Conservation (phyloP, 805 yeast species). For the Sugiyamaella americana region DNA sequence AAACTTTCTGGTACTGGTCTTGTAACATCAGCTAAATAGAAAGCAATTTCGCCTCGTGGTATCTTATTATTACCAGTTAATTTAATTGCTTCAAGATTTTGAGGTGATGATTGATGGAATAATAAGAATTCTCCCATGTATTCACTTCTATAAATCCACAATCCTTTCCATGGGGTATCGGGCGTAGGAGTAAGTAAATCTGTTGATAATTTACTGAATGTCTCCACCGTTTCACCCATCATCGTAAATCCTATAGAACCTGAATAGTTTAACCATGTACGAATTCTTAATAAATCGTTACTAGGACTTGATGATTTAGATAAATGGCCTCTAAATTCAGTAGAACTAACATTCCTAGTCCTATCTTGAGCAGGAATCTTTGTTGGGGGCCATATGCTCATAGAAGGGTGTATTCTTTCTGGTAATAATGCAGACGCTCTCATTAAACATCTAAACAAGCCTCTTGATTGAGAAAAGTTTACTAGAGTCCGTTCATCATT, state of each 20-base stretch:
- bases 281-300: constrained; percentile 19
- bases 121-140: constrained; percentile 20
- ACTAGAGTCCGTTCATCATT: constrained; percentile 7
- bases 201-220: constrained; percentile 19
- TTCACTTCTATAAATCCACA: constrained; percentile 25
- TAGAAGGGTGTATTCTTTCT: constrained; percentile 21
- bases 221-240: constrained; percentile 23
- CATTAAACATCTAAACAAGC: constrained; percentile 13
- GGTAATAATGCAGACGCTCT: constrained; percentile 19
- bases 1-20: not conserved
- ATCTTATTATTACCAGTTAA: constrained; percentile 25
- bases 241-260: not conserved
- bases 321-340: constrained; percentile 21
- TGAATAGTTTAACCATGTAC: constrained; percentile 14
- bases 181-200: constrained; percentile 10
- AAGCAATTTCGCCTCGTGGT: constrained; percentile 27
- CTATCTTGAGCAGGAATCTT: constrained; percentile 22
- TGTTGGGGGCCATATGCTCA: constrained; percentile 24
- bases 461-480: constrained; percentile 12
- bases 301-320: not conserved
- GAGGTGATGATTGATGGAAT: constrained; percentile 22
- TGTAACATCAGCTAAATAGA: constrained; percentile 21
- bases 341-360: constrained; percentile 18
- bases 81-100: constrained; percentile 26
- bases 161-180: constrained; percentile 22